Conservation (phyloP, 1,139 yeast genomes). For the Taphrina betulina region DNA sequence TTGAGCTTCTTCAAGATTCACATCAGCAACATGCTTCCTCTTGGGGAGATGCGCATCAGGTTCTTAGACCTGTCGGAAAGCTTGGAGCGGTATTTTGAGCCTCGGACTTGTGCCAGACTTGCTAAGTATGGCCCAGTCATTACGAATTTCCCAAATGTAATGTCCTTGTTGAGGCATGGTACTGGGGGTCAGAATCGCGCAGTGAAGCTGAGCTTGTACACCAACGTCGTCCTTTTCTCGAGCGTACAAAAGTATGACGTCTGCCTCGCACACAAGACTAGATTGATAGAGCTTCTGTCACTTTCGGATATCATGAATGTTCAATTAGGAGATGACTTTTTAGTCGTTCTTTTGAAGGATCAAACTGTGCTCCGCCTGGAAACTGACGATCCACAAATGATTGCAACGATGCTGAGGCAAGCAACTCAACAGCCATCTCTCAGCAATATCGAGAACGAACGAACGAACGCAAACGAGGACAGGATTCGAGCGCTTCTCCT, state of each 20-base stretch:
- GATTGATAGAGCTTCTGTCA: background rate
- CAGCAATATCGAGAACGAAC: background rate
- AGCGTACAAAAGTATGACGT: background rate
- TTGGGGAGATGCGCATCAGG: background rate
- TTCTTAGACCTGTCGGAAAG: slow-evolving; percentile 9
- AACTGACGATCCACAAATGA: background rate
- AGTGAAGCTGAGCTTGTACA: background rate
- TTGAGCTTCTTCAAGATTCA: background rate
- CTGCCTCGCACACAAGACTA: background rate
- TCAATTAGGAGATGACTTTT: background rate
- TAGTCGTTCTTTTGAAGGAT: background rate
- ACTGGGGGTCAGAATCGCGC: background rate
- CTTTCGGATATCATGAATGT: background rate
- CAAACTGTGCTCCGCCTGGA: background rate
- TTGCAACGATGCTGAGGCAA: background rate
- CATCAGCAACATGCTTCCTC: too few species aligned
- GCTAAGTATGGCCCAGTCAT: slow-evolving; percentile 1
- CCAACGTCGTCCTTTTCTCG: background rate
- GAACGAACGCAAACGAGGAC: background rate
- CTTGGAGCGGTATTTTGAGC: slow-evolving; percentile 4
- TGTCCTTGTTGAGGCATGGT: background rate
- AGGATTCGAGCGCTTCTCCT: background rate
- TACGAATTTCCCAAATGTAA: background rate
- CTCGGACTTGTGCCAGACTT: too few species aligned
- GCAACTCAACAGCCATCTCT: background rate